These are phyloP conservation scores for Eucalyptus marginata DNA, from an alignment of 345 rosid species.

Conservation along the genomic window DNA sequence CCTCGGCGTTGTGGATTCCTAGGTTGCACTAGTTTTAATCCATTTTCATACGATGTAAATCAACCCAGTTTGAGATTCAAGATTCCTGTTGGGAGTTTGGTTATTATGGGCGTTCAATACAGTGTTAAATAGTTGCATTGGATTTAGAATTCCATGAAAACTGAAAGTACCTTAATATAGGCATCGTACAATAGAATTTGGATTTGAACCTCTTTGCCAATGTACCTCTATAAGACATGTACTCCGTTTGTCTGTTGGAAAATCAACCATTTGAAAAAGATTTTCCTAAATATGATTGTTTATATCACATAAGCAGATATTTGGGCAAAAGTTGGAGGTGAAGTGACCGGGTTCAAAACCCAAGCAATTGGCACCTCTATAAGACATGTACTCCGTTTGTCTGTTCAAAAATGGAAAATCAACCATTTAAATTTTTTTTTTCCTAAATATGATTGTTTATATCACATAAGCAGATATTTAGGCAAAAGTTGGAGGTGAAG, in stretches of 20 bases:
- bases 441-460: no score
- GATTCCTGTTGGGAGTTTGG: not conserved
- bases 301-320: not conserved
- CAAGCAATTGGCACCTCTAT: not conserved
- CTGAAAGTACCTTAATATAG: not conserved
- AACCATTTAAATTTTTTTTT: not conserved
- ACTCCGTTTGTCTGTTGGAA: not conserved
- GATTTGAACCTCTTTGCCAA: not conserved
- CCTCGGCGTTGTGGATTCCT: not conserved
- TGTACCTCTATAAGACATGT: not conserved
- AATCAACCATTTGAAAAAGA: not conserved
- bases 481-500: no score
- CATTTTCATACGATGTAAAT: not conserved
- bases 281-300: not conserved
- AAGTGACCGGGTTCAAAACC: not conserved
- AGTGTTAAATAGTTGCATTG: not conserved
- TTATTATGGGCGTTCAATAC: not conserved
- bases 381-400: not conserved
- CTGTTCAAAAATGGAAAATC: not conserved
- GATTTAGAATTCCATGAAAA: not conserved
- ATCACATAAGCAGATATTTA: no score
- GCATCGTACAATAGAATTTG: not conserved
- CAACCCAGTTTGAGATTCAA: not conserved
- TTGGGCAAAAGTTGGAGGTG: not conserved
- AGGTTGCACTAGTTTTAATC: not conserved